Conservation (phyloP, 2,329 filamentous ascomycete species). For the Stemphylium beticola region DNA sequence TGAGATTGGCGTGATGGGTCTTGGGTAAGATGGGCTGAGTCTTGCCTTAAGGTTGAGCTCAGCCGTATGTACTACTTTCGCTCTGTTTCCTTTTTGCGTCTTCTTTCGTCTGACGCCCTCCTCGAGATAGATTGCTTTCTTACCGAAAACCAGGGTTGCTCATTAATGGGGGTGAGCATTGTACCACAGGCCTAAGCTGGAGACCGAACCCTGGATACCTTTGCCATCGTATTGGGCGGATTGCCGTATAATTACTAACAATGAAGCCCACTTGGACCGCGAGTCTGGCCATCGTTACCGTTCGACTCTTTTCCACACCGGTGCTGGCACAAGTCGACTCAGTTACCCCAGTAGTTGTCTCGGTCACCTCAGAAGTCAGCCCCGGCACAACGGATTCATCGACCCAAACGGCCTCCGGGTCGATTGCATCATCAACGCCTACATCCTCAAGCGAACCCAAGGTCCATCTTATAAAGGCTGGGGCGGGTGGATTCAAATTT, state of each 20-base stretch:
- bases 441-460: slow-evolving; percentile 28
- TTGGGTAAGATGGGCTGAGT: slow-evolving; percentile 1
- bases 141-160: neutral
- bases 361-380: neutral
- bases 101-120: neutral
- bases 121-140: neutral
- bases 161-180: neutral
- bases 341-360: neutral
- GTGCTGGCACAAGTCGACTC: slow-evolving; percentile 6
- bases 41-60: slow-evolving; percentile 7
- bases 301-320: slow-evolving; percentile 10
- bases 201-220: neutral
- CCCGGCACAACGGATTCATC: too few relatives aligned
- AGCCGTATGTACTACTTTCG: neutral
- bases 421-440: slow-evolving; percentile 12
- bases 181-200: neutral
- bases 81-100: neutral
- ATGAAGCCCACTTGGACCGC: slow-evolving; percentile 19
- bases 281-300: slow-evolving; percentile 19
- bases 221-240: neutral
- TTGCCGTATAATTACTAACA: neutral
- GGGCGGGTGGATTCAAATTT: slow-evolving; percentile 44
- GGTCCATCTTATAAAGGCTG: slow-evolving; percentile 47
- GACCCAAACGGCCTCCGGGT: neutral
- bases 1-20: slow-evolving; percentile 5